A percentile compares a stretch with the other conserved stretches of the same genome.
Conservation (phyloP, 1,139 yeast species). For the Magnusiomyces paraingens region DNA sequence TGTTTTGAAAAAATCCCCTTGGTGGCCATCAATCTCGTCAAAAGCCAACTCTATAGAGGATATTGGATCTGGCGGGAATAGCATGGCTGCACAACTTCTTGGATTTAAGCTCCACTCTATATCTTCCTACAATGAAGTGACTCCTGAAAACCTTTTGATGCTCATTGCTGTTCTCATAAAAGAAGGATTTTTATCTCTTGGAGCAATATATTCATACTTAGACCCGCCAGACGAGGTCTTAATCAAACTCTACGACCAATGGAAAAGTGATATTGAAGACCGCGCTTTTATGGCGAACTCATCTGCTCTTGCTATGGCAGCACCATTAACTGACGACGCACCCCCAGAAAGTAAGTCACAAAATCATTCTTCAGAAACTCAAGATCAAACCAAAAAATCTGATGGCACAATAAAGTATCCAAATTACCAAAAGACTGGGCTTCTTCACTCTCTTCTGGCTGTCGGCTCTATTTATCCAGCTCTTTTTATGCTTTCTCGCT, state of each 20-base stretch:
- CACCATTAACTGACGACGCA: constrained; percentile 55
- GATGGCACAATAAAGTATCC: constrained; percentile 20
- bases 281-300: constrained; percentile 60
- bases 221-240: constrained; percentile 42
- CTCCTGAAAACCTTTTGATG: constrained; percentile 44
- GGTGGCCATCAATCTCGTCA: constrained; percentile 56
- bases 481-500: constrained; percentile 50
- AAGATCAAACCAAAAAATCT: constrained; percentile 17
- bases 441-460: constrained; percentile 50
- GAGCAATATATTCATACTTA: constrained; percentile 52
- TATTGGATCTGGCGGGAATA: constrained; percentile 49
- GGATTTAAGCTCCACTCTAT: constrained; percentile 46
- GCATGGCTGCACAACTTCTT: constrained; percentile 52
- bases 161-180: constrained; percentile 54
- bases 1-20: constrained; percentile 47
- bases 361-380: constrained; percentile 8
- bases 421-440: constrained; percentile 35
- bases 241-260: constrained; percentile 39
- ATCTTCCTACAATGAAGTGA: constrained; percentile 31
- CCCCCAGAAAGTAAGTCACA: constrained; percentile 16
- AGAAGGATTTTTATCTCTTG: constrained; percentile 61
- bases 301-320: constrained; percentile 81
- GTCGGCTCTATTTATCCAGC: constrained; percentile 64
- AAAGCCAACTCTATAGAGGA: constrained; percentile 30
- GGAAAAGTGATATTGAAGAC: constrained; percentile 50